Evolutionary conservation across 169 alveolate species (phyloP).

Genomic region (Neospora caninum): DNA sequence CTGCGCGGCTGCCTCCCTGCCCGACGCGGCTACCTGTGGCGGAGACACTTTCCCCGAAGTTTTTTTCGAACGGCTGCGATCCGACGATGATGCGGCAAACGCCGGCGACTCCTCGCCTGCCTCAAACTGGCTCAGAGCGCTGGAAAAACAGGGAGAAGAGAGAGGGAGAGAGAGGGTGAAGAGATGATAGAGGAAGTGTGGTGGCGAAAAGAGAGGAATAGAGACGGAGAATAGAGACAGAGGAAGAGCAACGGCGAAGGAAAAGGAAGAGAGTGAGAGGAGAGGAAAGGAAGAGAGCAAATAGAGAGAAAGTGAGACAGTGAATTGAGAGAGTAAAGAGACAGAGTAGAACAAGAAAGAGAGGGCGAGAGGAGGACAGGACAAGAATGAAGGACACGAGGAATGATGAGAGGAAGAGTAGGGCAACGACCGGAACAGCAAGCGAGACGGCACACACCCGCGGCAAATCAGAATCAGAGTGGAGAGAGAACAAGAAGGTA

Average conservation of each 20-base stretch:
- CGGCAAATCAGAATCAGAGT: too few relatives aligned
- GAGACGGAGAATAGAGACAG: not conserved
- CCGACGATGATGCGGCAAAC: not conserved
- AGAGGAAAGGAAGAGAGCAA: not conserved
- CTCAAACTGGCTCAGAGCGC: not conserved
- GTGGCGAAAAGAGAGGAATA: too few relatives aligned
- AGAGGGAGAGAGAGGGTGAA: not conserved
- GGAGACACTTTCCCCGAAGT: not conserved
- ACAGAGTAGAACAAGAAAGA: not conserved
- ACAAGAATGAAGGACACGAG: too few relatives aligned
- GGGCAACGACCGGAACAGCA: too few relatives aligned
- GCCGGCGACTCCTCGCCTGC: not conserved
- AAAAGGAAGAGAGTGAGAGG: not conserved
- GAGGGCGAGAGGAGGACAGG: not conserved
- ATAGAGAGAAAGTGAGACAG: not conserved
- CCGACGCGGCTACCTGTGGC: not conserved
- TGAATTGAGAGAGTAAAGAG: not conserved
- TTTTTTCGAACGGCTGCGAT: not conserved
- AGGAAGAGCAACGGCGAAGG: not conserved
- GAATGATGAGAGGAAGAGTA: too few relatives aligned
- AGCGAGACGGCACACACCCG: too few relatives aligned
- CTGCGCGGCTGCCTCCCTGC: not conserved
- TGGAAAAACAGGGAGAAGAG: not conserved
- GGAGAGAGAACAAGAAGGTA: too few relatives aligned
- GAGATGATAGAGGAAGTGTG: too few relatives aligned